These are phyloP conservation scores for Lactarius hengduanensis DNA, from an alignment of 768 basidiomycete genomes.

Conservation along the genomic window DNA sequence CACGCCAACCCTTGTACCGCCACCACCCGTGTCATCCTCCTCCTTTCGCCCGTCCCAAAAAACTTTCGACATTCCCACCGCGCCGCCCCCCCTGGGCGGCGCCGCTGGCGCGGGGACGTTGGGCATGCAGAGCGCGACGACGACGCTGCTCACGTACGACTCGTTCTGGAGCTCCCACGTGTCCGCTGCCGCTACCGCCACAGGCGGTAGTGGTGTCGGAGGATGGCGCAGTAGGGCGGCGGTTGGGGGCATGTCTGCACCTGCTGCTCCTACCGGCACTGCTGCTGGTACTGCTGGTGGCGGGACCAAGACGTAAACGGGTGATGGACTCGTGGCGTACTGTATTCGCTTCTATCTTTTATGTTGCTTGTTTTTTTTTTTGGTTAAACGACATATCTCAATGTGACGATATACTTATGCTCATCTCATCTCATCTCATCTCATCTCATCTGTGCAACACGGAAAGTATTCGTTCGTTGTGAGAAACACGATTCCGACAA, in stretches of 20 bases:
- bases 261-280: background rate
- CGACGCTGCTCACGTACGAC: slow-evolving; percentile 28
- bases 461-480: background rate
- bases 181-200: background rate
- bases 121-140: slow-evolving; percentile 2
- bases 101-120: background rate
- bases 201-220: background rate
- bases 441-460: background rate
- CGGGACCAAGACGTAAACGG: slow-evolving; percentile 4
- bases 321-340: background rate
- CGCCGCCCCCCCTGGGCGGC: slow-evolving; percentile 6
- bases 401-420: slow-evolving; percentile 1
- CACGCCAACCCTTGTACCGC: background rate
- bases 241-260: background rate
- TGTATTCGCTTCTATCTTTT: background rate
- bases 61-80: slow-evolving; percentile 29
- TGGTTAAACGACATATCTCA: background rate
- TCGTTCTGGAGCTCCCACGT: slow-evolving; percentile 30
- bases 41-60: slow-evolving; percentile 6
- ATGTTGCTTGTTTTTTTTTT: background rate
- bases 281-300: background rate
- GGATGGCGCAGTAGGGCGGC: background rate
- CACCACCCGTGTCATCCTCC: background rate
- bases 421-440: no score
- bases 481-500: no score